phyloP scores from a whole-genome alignment of 192 early-diverging fungal genomes.

The Umbelopsis vinacea region DNA sequence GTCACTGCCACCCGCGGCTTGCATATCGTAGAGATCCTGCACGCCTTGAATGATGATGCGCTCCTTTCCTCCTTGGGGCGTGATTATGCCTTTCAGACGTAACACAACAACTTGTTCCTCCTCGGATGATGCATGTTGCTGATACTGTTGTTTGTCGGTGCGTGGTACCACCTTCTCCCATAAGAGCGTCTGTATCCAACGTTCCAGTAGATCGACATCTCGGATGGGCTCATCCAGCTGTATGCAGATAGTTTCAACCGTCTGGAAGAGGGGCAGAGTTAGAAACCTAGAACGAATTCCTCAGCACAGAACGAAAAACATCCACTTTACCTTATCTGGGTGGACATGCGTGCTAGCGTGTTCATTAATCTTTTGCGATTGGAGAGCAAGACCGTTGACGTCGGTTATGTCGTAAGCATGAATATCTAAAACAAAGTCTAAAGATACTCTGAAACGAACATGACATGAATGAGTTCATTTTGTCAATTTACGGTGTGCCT shows the following conservation, averaged over 20 bases:
- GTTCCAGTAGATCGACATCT: slow-evolving; percentile 47
- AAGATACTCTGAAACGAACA: slow-evolving; percentile 46
- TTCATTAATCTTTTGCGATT: slow-evolving; percentile 33
- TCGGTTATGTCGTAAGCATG: slow-evolving; percentile 57
- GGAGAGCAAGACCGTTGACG: slow-evolving; percentile 21
- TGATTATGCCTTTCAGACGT: slow-evolving; percentile 64
- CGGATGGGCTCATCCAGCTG: slow-evolving; percentile 40
- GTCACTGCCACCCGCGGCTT: slow-evolving; percentile 44
- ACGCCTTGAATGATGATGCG: slow-evolving; percentile 64
- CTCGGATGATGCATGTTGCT: not conserved
- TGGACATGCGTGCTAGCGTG: slow-evolving; percentile 28
- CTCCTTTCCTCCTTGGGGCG: slow-evolving; percentile 29
- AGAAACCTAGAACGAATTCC: not conserved
- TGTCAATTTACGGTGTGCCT: not conserved
- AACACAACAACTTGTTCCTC: slow-evolving; percentile 50
- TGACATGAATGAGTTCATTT: not conserved
- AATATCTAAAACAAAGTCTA: slow-evolving; percentile 66
- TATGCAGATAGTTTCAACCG: slow-evolving; percentile 63
- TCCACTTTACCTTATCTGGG: not conserved
- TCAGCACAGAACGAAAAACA: not conserved
- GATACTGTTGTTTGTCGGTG: not conserved
- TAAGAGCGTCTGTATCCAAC: slow-evolving; percentile 65
- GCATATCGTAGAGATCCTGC: slow-evolving; percentile 69
- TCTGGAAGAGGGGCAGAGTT: slow-evolving; percentile 26
- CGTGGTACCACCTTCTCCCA: slow-evolving; percentile 59